Base-by-base conservation (phyloP, 1,284 basidiomycete species). In the Sanghuangporus weigelae region DNA sequence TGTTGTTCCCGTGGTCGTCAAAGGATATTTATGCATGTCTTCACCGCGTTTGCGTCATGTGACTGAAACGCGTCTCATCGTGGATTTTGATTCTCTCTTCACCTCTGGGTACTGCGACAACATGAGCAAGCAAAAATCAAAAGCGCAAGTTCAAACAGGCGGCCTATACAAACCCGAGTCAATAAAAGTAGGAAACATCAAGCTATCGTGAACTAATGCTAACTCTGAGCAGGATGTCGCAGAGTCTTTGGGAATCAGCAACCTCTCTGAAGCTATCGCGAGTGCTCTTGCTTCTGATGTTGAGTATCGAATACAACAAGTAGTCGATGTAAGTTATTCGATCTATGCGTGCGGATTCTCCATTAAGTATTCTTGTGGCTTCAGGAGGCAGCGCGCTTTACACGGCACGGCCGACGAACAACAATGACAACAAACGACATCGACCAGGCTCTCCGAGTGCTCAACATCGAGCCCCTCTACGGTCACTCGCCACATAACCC, bases 361-460 rank as follows among this genome's bases (percentile, higher is more conserved):
- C 23, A 14, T 21, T 44, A 46, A 11, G 8, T 19, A 36, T 7
- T 16, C 12, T n/a, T 21, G 40, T 7, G 38, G 36, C 55, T 57
- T 42, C 75, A 96, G 89, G 96, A 98, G 81, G 95, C 96, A 10
- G 87, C 93, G 26, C 92, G 95, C 66, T 99, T 97, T 75, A 98
- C 98, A 92, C 85, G 95, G 26, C 96, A 99, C 74, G 90, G 92
- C 1, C 87, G 93, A 66, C 83, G 96, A 63, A 92, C 90, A 35
- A 92, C 90, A 0, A 82, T 99, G 73, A 90, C 89, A 12, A 93
- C 94, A 1, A 82, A 89, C 23, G 96, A 99, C 76, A 87, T 99
- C 59, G 95, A 98, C 75, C 87, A 95, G 68, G 97, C 96, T 1
- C 81, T 99, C 57, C 90, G 94, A 66, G 93, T 92, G 1, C 82